Evolutionary conservation across 495 filamentous ascomycete species (phyloP).

Genomic region (Hypoxylon cercidicola): DNA sequence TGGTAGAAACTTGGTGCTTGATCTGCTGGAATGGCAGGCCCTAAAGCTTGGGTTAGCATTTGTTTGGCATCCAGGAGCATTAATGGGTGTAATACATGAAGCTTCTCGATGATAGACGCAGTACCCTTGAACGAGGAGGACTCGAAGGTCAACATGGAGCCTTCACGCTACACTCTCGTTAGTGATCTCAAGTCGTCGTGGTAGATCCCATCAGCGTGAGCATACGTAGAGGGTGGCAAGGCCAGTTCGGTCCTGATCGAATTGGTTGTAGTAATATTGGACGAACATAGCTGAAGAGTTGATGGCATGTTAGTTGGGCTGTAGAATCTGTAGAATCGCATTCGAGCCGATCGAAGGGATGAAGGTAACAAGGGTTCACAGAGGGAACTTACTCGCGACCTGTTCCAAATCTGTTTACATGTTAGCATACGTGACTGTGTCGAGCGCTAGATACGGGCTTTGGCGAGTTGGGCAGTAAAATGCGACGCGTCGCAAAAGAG

Average conservation of each 20-base stretch:
- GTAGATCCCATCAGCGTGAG: neutral
- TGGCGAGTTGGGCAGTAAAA: slow-evolving; percentile 9
- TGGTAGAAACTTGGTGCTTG: slow-evolving; percentile 70
- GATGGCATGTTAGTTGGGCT: slow-evolving; percentile 25
- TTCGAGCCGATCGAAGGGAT: slow-evolving; percentile 7
- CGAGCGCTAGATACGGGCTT: neutral
- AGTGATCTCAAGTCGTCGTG: slow-evolving; percentile 10
- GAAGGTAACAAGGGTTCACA: slow-evolving; percentile 7
- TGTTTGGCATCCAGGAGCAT: neutral
- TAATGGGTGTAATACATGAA: slow-evolving; percentile 62
- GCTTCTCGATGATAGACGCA: slow-evolving; percentile 75
- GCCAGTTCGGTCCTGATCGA: slow-evolving; percentile 71
- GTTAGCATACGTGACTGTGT: slow-evolving; percentile 15
- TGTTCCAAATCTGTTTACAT: slow-evolving; percentile 31
- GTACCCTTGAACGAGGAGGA: slow-evolving; percentile 66
- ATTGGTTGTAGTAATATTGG: slow-evolving; percentile 86
- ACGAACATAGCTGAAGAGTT: slow-evolving; percentile 77
- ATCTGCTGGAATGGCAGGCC: slow-evolving; percentile 82
- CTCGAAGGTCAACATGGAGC: slow-evolving; percentile 97
- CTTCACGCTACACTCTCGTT: slow-evolving; percentile 67
- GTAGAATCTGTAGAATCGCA: slow-evolving; percentile 36
- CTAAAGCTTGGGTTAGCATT: slow-evolving; percentile 54
- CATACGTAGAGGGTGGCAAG: slow-evolving; percentile 77
- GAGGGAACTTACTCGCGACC: slow-evolving; percentile 44
- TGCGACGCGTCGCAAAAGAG: slow-evolving; percentile 19